These are phyloP conservation scores for Ajuga chamaepitys DNA, from an alignment of 257 asterid species.

Conservation along the genomic window DNA sequence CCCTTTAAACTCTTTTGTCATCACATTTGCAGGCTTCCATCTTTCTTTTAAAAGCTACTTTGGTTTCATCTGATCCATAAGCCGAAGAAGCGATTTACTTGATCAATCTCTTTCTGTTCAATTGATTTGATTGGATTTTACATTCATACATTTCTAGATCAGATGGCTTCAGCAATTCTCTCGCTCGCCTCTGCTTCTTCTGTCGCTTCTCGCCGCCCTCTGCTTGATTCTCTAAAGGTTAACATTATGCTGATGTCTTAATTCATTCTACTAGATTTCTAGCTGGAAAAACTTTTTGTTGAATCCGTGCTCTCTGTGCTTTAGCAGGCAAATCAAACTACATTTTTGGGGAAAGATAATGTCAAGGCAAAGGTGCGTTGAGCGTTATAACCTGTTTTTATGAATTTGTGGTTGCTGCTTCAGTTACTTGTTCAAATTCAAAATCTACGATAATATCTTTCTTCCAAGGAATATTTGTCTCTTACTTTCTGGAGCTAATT, in stretches of 20 bases:
- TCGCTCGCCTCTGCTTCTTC: slow-evolving; percentile 35
- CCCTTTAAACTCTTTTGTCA: no score
- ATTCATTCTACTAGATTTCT: background rate
- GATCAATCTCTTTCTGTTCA: background rate
- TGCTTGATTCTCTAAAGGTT: slow-evolving; percentile 37
- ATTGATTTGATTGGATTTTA: background rate
- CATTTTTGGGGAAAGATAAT: slow-evolving; percentile 30
- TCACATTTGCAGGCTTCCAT: background rate
- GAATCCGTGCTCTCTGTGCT: background rate
- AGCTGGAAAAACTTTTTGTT: background rate
- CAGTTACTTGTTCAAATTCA: background rate
- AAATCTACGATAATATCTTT: background rate
- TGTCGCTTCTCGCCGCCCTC: slow-evolving; percentile 22
- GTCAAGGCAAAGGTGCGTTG: slow-evolving; percentile 40
- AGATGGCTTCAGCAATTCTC: slow-evolving; percentile 46
- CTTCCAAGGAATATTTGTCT: background rate
- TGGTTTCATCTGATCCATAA: no score
- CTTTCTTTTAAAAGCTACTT: no score
- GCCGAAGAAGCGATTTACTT: no score
- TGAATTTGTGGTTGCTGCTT: background rate
- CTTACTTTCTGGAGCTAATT: background rate
- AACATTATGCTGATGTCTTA: background rate
- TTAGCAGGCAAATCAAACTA: slow-evolving; percentile 37
- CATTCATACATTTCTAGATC: slow-evolving; percentile 15
- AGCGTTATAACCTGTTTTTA: background rate